These are phyloP conservation scores for Conringia planisiliqua DNA, from an alignment of 345 rosid genomes.

Conservation along the genomic window DNA sequence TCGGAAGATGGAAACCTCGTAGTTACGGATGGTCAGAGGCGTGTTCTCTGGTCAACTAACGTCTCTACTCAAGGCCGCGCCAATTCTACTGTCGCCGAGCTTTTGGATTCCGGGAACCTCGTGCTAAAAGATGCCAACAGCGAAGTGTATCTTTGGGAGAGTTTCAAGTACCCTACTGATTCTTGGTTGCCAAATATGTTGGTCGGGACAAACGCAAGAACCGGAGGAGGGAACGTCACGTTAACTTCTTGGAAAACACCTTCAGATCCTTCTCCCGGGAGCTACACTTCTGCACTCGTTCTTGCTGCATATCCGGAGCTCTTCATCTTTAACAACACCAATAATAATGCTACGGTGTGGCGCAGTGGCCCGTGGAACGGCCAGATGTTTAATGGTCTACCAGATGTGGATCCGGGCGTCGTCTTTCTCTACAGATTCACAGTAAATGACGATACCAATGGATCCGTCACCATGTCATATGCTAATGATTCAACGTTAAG, in stretches of 20 bases:
- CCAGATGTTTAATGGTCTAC: constrained; percentile 35
- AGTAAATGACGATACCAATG: constrained; percentile 19
- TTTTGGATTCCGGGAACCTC: constrained; percentile 55
- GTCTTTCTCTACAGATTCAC: constrained; percentile 31
- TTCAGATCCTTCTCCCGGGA: constrained; percentile 54
- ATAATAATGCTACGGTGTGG: constrained; percentile 38
- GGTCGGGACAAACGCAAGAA: constrained; percentile 30
- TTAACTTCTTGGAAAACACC: constrained; percentile 50
- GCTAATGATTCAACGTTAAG: background rate
- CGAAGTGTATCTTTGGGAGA: constrained; percentile 45
- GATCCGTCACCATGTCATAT: constrained; percentile 21
- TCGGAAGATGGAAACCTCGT: constrained; percentile 48
- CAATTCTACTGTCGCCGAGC: constrained; percentile 38
- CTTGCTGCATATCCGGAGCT: constrained; percentile 33
- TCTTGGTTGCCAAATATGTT: constrained; percentile 42
- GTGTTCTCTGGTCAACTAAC: constrained; percentile 54
- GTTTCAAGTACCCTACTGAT: constrained; percentile 45
- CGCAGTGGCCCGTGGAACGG: constrained; percentile 65
- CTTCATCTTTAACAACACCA: constrained; percentile 40
- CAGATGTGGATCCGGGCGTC: background rate
- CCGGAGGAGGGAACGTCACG: constrained; percentile 25
- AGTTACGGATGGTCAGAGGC: constrained; percentile 34
- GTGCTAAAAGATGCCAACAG: constrained; percentile 32
- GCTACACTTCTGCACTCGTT: constrained; percentile 38
- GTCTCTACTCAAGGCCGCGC: constrained; percentile 9